These are phyloP conservation scores for Penicillium palitans DNA, from an alignment of 2,329 filamentous ascomycete species.

Conservation along the genomic window DNA sequence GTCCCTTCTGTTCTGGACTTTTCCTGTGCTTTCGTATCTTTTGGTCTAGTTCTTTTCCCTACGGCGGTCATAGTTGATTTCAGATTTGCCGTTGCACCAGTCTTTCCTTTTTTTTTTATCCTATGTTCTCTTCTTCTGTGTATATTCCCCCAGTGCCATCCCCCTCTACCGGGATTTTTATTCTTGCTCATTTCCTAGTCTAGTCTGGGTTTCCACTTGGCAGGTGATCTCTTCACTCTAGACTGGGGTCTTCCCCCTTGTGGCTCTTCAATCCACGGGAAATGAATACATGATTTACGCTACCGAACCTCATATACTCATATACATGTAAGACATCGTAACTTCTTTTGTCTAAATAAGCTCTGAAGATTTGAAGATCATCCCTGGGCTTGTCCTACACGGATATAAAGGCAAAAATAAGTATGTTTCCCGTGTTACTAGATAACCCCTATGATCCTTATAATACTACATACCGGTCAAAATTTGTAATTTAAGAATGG, in stretches of 20 bases:
- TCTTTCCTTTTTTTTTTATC: background rate
- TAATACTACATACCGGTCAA: background rate
- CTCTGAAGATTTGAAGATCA: background rate
- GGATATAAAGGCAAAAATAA: background rate
- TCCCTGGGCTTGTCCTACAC: background rate
- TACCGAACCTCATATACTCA: background rate
- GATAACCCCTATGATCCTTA: background rate
- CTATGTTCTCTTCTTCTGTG: background rate
- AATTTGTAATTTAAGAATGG: background rate
- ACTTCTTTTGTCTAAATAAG: background rate
- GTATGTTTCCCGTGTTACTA: background rate
- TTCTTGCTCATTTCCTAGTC: background rate
- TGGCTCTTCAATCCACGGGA: background rate
- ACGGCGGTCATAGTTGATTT: background rate
- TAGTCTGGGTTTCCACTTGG: background rate
- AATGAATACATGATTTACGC: background rate
- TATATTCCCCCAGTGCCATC: slow-evolving; percentile 19
- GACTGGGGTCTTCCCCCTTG: background rate
- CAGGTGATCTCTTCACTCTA: background rate
- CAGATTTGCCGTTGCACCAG: background rate
- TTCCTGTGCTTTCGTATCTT: slow-evolving; percentile 1
- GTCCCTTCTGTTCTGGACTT: background rate
- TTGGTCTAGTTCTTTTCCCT: background rate
- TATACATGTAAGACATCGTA: background rate
- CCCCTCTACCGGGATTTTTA: background rate